A percentile compares a stretch with the other conserved stretches of the same genome.
phyloP scores from a whole-genome alignment of 345 rosid genomes.

The Mallotus nudiflorus region DNA sequence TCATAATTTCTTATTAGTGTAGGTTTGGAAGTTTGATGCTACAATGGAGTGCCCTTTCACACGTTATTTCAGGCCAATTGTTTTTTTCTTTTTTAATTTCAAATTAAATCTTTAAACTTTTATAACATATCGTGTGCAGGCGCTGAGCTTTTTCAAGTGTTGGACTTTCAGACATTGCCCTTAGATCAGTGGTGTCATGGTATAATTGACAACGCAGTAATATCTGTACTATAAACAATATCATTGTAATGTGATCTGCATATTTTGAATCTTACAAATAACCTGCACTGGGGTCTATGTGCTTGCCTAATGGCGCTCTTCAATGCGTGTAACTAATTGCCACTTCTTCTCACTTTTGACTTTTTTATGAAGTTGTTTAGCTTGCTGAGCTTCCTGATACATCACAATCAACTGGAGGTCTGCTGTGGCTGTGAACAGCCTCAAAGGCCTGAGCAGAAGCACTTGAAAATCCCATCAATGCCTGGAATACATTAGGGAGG shows the following conservation, averaged over 20 bases:
- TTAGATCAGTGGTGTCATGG: background rate
- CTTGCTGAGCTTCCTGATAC: slow-evolving; percentile 21
- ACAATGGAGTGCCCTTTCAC: too few relatives aligned
- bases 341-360: background rate
- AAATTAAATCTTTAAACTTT: too few relatives aligned
- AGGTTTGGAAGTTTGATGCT: too few relatives aligned
- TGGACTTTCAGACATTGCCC: background rate
- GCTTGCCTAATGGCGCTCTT: background rate
- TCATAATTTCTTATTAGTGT: too few relatives aligned
- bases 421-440: slow-evolving; percentile 40
- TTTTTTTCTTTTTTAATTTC: too few relatives aligned
- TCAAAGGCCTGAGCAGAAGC: slow-evolving; percentile 59
- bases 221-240: background rate
- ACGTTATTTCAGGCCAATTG: too few relatives aligned
- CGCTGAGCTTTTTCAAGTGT: too few relatives aligned
- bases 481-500: slow-evolving; percentile 77
- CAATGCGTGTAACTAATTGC: background rate
- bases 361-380: too few relatives aligned
- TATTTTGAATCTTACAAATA: background rate
- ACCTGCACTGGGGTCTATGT: background rate
- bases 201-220: background rate
- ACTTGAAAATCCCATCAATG: slow-evolving; percentile 56
- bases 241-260: background rate
- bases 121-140: too few relatives aligned
- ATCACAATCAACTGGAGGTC: slow-evolving; percentile 26